Base-by-base conservation (phyloP, 202 grass and related monocot genomes). In the Dendrocalamus latiflorus region DNA sequence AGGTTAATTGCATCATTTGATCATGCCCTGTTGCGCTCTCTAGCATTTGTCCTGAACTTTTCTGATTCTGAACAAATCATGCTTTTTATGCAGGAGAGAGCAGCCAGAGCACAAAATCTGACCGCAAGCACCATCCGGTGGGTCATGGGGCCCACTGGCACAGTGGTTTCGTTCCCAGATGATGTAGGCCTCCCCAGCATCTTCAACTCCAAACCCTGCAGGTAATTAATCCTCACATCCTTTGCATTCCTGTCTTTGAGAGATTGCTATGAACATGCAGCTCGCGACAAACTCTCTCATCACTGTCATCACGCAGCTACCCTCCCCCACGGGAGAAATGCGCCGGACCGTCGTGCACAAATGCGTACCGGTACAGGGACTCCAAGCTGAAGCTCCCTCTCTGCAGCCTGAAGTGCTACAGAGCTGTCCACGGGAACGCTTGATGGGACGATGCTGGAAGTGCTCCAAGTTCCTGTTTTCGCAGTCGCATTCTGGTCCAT, bases 281-380 rank as follows among this genome's bases (percentile, higher is more conserved):
- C 57, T 83, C 28, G 33, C 3, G 3, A 4, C 24, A 8, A 11
- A 21, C 60, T 4, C 12, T 71, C 15, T 66, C 43, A 1, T 34
- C 4, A 11, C 8, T 56, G 25, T 49, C 72, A 53, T 53, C 72
- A 48, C 42, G 22, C 76, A 98, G 95, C 83, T 98, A 98, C 84
- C 95, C 95, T 82, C 92, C 95, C 58, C 88, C 90, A 0, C 80
- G 95, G 44, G 95, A 98, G 86, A 94, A 93, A 84, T 98, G 95
- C 1, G 92, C 95, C 30, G 95, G 86, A 8, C 95, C 92, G 0
- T 87, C 79, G 2, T 98, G 95, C 80, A 71, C 90, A 11, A 98
- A 98, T 2, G 45, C 67, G 1, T 94, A 94, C 86, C 90, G 92
- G 51, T 94, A 98, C 67, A 86, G 92, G 20, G 89, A 98, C 71